Evolutionary conservation across 2,329 filamentous ascomycete species (phyloP).

Genomic region (Coniochaeta prunicola): DNA sequence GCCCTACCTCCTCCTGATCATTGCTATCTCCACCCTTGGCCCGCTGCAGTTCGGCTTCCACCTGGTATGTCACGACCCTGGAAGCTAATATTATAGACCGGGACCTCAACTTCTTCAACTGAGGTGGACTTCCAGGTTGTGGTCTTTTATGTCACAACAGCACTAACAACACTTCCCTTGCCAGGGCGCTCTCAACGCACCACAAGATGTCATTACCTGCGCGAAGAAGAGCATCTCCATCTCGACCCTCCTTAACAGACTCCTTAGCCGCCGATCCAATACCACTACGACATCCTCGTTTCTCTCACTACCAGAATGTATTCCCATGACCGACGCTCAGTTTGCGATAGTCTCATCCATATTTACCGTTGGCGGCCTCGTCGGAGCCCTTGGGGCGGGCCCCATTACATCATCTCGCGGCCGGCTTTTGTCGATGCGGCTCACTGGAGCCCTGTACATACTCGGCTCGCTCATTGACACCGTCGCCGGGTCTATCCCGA

Average conservation of each 20-base stretch:
- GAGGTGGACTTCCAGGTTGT: too few species aligned
- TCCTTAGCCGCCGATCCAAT: slow-evolving; percentile 15
- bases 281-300: slow-evolving; percentile 13
- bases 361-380: slow-evolving; percentile 81
- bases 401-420: slow-evolving; percentile 73
- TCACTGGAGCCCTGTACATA: slow-evolving; percentile 70
- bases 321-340: slow-evolving; percentile 74
- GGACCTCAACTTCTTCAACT: too few species aligned
- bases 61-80: slow-evolving; percentile 55
- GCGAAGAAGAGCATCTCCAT: slow-evolving; percentile 43
- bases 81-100: too few species aligned
- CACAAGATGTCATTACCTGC: slow-evolving; percentile 89
- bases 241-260: slow-evolving; percentile 9
- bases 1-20: slow-evolving; percentile 68
- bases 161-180: neutral
- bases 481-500: slow-evolving; percentile 55
- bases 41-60: slow-evolving; percentile 94
- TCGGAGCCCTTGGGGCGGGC: slow-evolving; percentile 74
- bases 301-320: slow-evolving; percentile 61
- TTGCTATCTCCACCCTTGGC: slow-evolving; percentile 72
- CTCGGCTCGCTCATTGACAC: slow-evolving; percentile 72
- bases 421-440: slow-evolving; percentile 66
- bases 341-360: slow-evolving; percentile 85
- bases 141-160: neutral
- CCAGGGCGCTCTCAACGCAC: slow-evolving; percentile 90